phyloP scores from a whole-genome alignment of 2,329 filamentous ascomycete genomes.

The Colletotrichum spinosum region DNA sequence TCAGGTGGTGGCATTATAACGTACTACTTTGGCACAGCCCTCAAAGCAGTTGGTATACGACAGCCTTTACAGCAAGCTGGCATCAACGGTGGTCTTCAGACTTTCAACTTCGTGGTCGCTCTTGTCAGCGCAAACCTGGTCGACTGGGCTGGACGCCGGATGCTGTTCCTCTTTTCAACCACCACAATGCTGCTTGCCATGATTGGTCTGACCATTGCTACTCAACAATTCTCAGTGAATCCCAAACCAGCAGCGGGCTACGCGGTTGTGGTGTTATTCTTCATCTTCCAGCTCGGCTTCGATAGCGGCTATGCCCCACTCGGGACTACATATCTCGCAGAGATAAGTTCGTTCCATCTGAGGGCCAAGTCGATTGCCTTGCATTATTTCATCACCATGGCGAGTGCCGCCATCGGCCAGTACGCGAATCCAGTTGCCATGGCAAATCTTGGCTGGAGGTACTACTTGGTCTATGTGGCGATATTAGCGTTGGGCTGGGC shows the following conservation, averaged over 20 bases:
- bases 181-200: slow-evolving; percentile 46
- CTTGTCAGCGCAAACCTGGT: slow-evolving; percentile 42
- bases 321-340: neutral
- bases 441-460: slow-evolving; percentile 1
- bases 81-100: slow-evolving; percentile 43
- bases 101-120: slow-evolving; percentile 42
- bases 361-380: slow-evolving; percentile 2
- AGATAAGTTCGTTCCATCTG: slow-evolving; percentile 12
- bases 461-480: slow-evolving; percentile 1
- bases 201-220: slow-evolving; percentile 47
- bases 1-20: slow-evolving; percentile 48
- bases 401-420: neutral
- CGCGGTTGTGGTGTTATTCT: slow-evolving; percentile 2
- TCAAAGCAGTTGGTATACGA: slow-evolving; percentile 38
- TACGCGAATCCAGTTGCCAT: slow-evolving; percentile 6
- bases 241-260: slow-evolving; percentile 41
- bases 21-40: slow-evolving; percentile 39
- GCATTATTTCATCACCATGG: slow-evolving; percentile 6
- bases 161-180: slow-evolving; percentile 39
- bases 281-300: slow-evolving; percentile 7
- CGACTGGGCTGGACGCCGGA: slow-evolving; percentile 43
- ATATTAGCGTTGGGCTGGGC: neutral
- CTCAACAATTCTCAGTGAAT: slow-evolving; percentile 45
- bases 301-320: slow-evolving; percentile 3
- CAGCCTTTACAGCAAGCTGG: slow-evolving; percentile 41